Conservation (phyloP, 805 yeast genomes). For the Phaffomyces antillensis region DNA sequence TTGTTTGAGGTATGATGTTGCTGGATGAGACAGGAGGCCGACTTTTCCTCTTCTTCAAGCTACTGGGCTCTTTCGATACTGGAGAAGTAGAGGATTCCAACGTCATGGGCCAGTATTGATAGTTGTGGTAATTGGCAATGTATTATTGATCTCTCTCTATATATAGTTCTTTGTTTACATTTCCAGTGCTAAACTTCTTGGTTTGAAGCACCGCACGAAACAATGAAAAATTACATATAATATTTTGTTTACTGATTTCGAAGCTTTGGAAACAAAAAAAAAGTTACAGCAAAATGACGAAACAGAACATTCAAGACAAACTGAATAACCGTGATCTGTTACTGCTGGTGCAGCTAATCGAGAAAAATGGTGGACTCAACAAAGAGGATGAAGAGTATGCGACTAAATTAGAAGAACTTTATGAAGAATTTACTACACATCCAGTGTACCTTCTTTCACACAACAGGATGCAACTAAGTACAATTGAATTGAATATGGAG, state of each 20-base stretch:
- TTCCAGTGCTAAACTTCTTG: not conserved
- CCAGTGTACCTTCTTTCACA: constrained; percentile 20
- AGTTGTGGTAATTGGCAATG: not conserved
- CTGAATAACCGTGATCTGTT: constrained; percentile 20
- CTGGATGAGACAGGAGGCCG: constrained; percentile 8
- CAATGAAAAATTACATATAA: not conserved
- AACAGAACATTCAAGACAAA: not conserved
- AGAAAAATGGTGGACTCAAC: constrained; percentile 13
- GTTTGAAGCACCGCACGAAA: constrained; percentile 11
- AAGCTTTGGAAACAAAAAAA: not conserved
- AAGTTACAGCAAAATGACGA: not conserved
- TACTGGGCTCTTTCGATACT: not conserved
- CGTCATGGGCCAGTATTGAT: constrained; percentile 16
- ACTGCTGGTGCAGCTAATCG: constrained; percentile 17
- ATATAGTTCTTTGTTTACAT: too few relatives aligned
- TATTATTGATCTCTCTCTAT: too few relatives aligned
- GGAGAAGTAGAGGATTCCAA: constrained; percentile 16
- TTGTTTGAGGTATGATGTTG: not conserved
- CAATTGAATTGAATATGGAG: constrained; percentile 5
- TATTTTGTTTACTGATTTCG: not conserved
- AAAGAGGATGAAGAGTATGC: not conserved
- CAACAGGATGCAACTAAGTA: constrained; percentile 11
- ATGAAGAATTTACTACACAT: constrained; percentile 12
- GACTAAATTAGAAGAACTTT: constrained; percentile 5
- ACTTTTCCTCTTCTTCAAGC: constrained; percentile 2